Evolutionary conservation across 2,329 filamentous ascomycete species (phyloP), one percentile per base, ranked within the genome.

Genomic region (Beauveria sp.): DNA sequence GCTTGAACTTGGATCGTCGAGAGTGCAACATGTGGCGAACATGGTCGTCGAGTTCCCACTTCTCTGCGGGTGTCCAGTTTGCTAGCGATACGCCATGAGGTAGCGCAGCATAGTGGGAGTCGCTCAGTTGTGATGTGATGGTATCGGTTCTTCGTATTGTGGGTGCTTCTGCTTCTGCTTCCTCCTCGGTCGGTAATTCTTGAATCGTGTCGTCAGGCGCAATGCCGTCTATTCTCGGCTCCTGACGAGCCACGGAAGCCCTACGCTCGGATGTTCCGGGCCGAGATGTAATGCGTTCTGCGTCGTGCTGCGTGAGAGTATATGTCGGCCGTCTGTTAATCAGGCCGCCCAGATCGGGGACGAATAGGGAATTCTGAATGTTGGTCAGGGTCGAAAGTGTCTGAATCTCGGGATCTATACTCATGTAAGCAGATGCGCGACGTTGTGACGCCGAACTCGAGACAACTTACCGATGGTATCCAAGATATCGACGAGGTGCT

Each of bases 1-100:
- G 87, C 74, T 92, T 93, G 76, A 96, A 90, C 62, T 86, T 88
- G 41, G 88, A 89, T 18, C 90, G 83, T 59, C 85, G 84, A 7
- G 91, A 96, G 73, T 96, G 91, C 47, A 96, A 75, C 84, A 94
- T 91, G 70, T 96, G 91, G 37, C 91, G 82, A 20, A 96, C 91
- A 70, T 93, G 87, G 66, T 96, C 91, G 68, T 96, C 91, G 44
- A 96, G 76, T 70, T 91, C 86, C 63, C 81, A 80, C 69, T 91
- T 87, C 64, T 96, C 91, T 53, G 86, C 84, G 7, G 83, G 80
- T 2, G 76, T 85, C 91, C 91, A 96, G 14, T 87, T 89, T 7
- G 89, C 84, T 0, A 96, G 77, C 3, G 80, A 83, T 5, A 85
- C 81, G 2, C 89, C 88, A 62, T 92, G 87, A 0, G 91, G 91